Evolutionary conservation across 2,329 filamentous ascomycete genomes (phyloP).

Genomic region (Ceratocystis colombiana): DNA sequence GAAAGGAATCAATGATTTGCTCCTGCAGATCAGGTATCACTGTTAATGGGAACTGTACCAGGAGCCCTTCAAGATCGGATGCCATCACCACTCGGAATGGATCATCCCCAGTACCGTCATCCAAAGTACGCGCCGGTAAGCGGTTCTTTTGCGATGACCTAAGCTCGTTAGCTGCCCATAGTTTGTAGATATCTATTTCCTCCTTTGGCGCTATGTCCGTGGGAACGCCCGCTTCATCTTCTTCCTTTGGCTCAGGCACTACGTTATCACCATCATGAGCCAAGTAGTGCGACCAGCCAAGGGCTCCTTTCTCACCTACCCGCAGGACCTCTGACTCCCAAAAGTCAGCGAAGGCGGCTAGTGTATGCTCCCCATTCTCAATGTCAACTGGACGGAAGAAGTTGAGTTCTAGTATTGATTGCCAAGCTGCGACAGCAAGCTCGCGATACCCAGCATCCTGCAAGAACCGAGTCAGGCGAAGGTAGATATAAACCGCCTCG

Average conservation of each 20-base stretch:
- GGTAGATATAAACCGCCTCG: slow-evolving; percentile 54
- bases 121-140: slow-evolving; percentile 61
- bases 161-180: slow-evolving; percentile 48
- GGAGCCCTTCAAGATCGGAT: slow-evolving; percentile 57
- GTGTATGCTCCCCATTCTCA: slow-evolving; percentile 26
- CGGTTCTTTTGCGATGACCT: slow-evolving; percentile 39
- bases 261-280: slow-evolving; percentile 22
- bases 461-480: slow-evolving; percentile 64
- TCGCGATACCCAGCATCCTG: slow-evolving; percentile 70
- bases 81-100: slow-evolving; percentile 74
- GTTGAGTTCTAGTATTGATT: slow-evolving; percentile 64
- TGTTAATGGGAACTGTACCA: slow-evolving; percentile 43
- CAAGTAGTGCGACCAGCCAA: slow-evolving; percentile 57
- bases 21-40: slow-evolving; percentile 33
- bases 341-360: slow-evolving; percentile 42
- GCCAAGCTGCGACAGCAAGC: slow-evolving; percentile 69
- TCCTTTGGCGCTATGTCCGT: slow-evolving; percentile 16
- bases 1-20: slow-evolving; percentile 57
- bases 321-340: slow-evolving; percentile 80
- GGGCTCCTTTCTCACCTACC: slow-evolving; percentile 61
- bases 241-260: slow-evolving; percentile 16
- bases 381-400: slow-evolving; percentile 45
- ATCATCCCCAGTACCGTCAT: slow-evolving; percentile 67
- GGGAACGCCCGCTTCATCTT: slow-evolving; percentile 21
- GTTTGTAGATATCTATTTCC: slow-evolving; percentile 41